A percentile compares a stretch with the other conserved stretches of the same genome.
Evolutionary conservation across 108 stramenopile species (phyloP).

Genomic region (Skeletonema grethae): DNA sequence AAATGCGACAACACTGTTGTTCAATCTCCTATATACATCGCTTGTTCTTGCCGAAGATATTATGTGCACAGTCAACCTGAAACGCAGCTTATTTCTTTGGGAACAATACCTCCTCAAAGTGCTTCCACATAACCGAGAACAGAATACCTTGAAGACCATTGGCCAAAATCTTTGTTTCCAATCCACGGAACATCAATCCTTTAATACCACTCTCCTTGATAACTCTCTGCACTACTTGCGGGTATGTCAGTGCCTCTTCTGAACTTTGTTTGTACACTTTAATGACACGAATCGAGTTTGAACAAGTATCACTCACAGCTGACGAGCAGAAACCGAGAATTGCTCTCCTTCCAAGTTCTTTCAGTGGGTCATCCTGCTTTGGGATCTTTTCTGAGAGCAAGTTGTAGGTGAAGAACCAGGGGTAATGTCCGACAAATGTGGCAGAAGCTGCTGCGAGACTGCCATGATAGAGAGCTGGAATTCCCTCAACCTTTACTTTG

Average conservation of each 20-base stretch:
- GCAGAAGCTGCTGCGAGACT: constrained; percentile 92
- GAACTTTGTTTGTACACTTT: constrained; percentile 99
- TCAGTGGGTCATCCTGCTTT: constrained; percentile 84
- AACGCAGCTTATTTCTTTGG: constrained; percentile 53
- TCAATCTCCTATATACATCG: constrained; percentile 6
- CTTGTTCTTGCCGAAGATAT: background rate
- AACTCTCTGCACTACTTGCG: constrained; percentile 87
- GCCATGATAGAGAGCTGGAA: constrained; percentile 91
- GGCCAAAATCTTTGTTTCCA: constrained; percentile 97
- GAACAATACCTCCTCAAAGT: constrained; percentile 92
- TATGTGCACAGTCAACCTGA: background rate
- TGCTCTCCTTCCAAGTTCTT: constrained; percentile 91
- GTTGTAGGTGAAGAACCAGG: constrained; percentile 97
- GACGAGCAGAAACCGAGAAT: constrained; percentile 93
- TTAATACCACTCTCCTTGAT: constrained; percentile 86
- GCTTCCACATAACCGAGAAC: constrained; percentile 98
- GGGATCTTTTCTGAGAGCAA: constrained; percentile 90
- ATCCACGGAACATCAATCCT: constrained; percentile 96
- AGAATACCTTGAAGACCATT: constrained; percentile 98
- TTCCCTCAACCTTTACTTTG: constrained; percentile 89
- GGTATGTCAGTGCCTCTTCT: constrained; percentile 86
- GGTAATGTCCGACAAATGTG: constrained; percentile 98
- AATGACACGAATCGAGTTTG: constrained; percentile 97
- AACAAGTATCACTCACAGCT: constrained; percentile 93
- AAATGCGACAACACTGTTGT: background rate